Evolutionary conservation across 2,329 filamentous ascomycete genomes (phyloP).

Genomic region (Colletotrichum simmondsii): DNA sequence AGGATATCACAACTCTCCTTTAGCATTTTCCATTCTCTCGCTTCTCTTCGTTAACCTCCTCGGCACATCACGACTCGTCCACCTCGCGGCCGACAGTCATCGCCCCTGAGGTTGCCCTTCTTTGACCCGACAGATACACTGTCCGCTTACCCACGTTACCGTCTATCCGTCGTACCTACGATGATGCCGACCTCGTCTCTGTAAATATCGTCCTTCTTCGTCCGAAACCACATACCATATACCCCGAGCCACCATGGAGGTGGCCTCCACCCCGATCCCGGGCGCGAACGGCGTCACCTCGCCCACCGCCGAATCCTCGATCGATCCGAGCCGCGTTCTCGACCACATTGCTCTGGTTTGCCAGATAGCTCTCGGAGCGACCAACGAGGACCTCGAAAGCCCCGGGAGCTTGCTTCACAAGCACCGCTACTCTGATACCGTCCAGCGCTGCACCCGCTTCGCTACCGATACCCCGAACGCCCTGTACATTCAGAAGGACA

Average conservation of each 20-base stretch:
- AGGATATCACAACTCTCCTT: constrained; percentile 19
- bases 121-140: constrained; percentile 22
- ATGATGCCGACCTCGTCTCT: constrained; percentile 32
- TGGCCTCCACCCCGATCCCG: constrained; percentile 57
- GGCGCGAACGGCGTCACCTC: constrained; percentile 58
- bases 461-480: constrained; percentile 88
- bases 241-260: constrained; percentile 59
- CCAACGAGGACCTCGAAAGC: constrained; percentile 81
- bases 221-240: constrained; percentile 11
- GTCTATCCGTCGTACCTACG: constrained; percentile 13
- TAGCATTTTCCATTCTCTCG: constrained; percentile 11
- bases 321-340: constrained; percentile 77
- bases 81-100: constrained; percentile 14
- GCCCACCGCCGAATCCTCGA: constrained; percentile 59
- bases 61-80: constrained; percentile 8
- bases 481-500: constrained; percentile 91
- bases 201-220: constrained; percentile 35
- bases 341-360: constrained; percentile 79
- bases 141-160: background rate
- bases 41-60: constrained; percentile 13
- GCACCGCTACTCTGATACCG: constrained; percentile 78
- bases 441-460: constrained; percentile 89
- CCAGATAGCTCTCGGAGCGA: constrained; percentile 79
- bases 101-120: constrained; percentile 21
- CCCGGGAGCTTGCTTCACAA: constrained; percentile 85